phyloP scores from a whole-genome alignment of 768 basidiomycete species.

The Plicaturopsis crispa region DNA sequence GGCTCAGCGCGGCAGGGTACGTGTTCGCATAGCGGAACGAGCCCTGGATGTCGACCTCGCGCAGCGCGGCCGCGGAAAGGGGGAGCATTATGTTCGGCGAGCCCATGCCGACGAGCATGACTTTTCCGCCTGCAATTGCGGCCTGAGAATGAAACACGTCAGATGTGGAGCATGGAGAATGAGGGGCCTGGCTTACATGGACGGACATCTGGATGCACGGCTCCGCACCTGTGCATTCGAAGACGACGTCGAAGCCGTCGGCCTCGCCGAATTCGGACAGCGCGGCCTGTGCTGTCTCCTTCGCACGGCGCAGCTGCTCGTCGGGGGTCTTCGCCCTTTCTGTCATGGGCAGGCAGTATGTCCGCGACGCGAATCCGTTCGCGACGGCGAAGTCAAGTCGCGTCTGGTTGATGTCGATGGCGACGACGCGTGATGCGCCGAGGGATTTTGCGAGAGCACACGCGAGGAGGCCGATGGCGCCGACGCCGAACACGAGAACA shows the following conservation, averaged over 20 bases:
- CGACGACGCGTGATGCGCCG: conserved; percentile 68
- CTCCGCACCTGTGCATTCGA: conserved; percentile 95
- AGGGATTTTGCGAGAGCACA: conserved; percentile 68
- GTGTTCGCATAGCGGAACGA: conserved; percentile 90
- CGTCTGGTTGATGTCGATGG: conserved; percentile 78
- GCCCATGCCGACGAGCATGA: conserved; percentile 96
- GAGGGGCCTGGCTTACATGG: conserved; percentile 49
- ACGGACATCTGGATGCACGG: conserved; percentile 87
- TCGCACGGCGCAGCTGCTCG: conserved; percentile 53
- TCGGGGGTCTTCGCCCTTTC: conserved; percentile 45
- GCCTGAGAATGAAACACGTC: conserved; percentile 35
- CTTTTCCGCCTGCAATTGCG: conserved; percentile 79
- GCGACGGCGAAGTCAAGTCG: conserved; percentile 72
- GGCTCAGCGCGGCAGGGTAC: conserved; percentile 76
- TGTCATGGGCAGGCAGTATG: conserved; percentile 51
- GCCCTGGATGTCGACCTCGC: conserved; percentile 90
- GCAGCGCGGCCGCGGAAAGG: conserved; percentile 71
- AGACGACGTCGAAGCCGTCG: conserved; percentile 87
- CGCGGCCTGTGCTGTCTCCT: conserved; percentile 43
- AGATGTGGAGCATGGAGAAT: conserved; percentile 4
- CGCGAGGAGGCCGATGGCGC: conserved; percentile 88
- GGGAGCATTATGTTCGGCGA: conserved; percentile 76
- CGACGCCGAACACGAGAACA: conserved; percentile 87
- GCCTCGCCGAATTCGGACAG: conserved; percentile 48
- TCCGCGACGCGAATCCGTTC: conserved; percentile 71